A percentile compares a stretch with the other conserved stretches of the same genome.
Conservation (phyloP, 768 basidiomycete genomes). For the Gloeostereum incarnatum region DNA sequence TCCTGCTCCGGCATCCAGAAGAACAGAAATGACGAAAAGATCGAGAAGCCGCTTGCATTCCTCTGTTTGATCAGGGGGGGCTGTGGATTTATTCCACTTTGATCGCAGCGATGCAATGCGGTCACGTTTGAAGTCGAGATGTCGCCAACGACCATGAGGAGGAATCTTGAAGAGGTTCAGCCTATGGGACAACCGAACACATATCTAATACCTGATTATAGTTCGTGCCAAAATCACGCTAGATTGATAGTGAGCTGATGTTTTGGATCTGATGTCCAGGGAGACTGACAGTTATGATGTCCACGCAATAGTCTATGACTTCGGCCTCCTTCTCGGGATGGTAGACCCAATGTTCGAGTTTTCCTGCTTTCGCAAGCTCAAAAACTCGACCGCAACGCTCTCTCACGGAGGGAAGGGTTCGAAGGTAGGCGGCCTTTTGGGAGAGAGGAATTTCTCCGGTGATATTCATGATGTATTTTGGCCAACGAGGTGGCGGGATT, state of each 20-base stretch:
- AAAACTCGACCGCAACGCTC: conserved; percentile 76
- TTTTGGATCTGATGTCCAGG: background rate
- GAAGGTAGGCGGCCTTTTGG: conserved; percentile 58
- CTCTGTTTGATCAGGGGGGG: conserved; percentile 42
- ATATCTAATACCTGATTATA: conserved; percentile 44
- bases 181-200: too few species aligned
- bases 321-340: conserved; percentile 64
- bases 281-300: conserved; percentile 55
- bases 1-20: conserved; percentile 93
- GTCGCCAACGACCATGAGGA: conserved; percentile 86
- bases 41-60: conserved; percentile 73
- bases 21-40: conserved; percentile 83
- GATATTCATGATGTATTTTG: conserved; percentile 8
- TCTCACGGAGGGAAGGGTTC: conserved; percentile 83
- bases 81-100: conserved; percentile 40
- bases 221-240: conserved; percentile 77
- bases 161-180: conserved; percentile 48
- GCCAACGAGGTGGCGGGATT: too few species aligned
- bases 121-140: conserved; percentile 62
- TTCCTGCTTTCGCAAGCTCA: conserved; percentile 62
- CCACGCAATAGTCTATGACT: conserved; percentile 65
- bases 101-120: conserved; percentile 55
- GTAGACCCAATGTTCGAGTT: conserved; percentile 82
- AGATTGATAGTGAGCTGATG: conserved; percentile 6
- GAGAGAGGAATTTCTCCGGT: conserved; percentile 14